Percentiles rank a stretch among this genome's conserved stretches.
These are phyloP conservation scores for Aureobasidium lini DNA, from an alignment of 2,329 filamentous ascomycete species.

Conservation along the genomic window DNA sequence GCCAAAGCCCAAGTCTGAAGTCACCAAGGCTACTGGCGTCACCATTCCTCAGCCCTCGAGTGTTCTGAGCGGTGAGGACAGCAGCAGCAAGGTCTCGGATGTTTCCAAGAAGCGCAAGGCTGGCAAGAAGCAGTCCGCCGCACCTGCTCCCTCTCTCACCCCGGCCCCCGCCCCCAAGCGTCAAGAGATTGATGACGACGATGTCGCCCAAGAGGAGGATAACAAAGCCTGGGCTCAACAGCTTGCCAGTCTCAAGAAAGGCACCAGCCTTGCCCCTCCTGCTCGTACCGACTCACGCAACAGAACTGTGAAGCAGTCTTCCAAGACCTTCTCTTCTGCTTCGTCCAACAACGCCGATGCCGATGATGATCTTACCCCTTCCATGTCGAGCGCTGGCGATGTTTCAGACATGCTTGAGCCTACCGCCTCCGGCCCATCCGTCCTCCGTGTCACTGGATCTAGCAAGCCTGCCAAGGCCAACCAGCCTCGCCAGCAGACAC, in stretches of 20 bases:
- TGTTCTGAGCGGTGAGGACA: constrained; percentile 4
- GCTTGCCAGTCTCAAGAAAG: constrained; percentile 63
- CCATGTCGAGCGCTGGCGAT: constrained; percentile 57
- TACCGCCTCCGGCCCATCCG: constrained; percentile 57
- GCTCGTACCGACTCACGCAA: constrained; percentile 33
- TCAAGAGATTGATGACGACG: constrained; percentile 23
- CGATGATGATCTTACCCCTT: constrained; percentile 71
- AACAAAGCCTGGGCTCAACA: constrained; percentile 72
- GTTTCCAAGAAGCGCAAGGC: constrained; percentile 29
- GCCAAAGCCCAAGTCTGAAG: constrained; percentile 19
- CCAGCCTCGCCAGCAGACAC: constrained; percentile 56
- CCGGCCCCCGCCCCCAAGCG: constrained; percentile 25
- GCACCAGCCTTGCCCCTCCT: constrained; percentile 48
- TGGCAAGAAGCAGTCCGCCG: constrained; percentile 19
- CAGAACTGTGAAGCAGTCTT: constrained; percentile 62
- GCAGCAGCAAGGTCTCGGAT: constrained; percentile 15
- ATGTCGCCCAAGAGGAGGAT: constrained; percentile 51
- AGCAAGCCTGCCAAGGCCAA: constrained; percentile 45
- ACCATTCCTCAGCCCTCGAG: background rate
- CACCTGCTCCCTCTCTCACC: constrained; percentile 13
- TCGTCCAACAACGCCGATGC: constrained; percentile 68
- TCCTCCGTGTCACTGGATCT: constrained; percentile 69
- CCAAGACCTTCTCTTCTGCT: constrained; percentile 40
- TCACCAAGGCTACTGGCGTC: constrained; percentile 16
- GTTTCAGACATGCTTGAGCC: constrained; percentile 90